phyloP scores from a whole-genome alignment of 1,284 basidiomycete species.

The Malassezia dermatis region DNA sequence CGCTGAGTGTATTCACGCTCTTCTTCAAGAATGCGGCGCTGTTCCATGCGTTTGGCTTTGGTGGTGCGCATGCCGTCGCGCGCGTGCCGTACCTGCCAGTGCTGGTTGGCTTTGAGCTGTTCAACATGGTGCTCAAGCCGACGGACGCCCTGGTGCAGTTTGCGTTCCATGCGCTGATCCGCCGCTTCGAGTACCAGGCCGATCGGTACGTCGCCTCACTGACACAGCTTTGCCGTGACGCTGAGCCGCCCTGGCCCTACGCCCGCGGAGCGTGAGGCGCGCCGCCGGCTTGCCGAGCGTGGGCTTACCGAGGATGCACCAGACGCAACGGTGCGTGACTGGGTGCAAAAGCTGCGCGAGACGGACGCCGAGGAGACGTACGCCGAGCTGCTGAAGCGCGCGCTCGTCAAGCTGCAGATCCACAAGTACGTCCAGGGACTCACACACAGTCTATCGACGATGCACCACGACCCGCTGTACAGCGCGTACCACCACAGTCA shows the following conservation, averaged over 20 bases:
- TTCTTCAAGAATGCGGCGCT: slow-evolving; percentile 72
- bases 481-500: slow-evolving; percentile 44
- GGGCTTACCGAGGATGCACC: not conserved
- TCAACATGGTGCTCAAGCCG: slow-evolving; percentile 42
- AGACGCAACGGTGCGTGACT: slow-evolving; percentile 6
- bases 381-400: slow-evolving; percentile 29
- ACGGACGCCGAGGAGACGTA: slow-evolving; percentile 30
- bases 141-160: slow-evolving; percentile 41
- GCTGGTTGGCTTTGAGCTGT: slow-evolving; percentile 42
- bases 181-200: slow-evolving; percentile 42
- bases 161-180: slow-evolving; percentile 31
- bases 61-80: slow-evolving; percentile 18
- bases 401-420: slow-evolving; percentile 43
- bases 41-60: slow-evolving; percentile 75
- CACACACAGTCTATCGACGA: slow-evolving; percentile 30
- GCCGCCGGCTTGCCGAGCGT: slow-evolving; percentile 18
- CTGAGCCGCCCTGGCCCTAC: slow-evolving; percentile 27
- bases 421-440: slow-evolving; percentile 27
- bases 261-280: slow-evolving; percentile 22
- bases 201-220: slow-evolving; percentile 19
- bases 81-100: slow-evolving; percentile 33
- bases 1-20: slow-evolving; percentile 77
- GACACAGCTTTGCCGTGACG: slow-evolving; percentile 26
- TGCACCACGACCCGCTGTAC: slow-evolving; percentile 44
- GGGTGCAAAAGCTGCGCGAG: slow-evolving; percentile 3